phyloP scores from a whole-genome alignment of 495 filamentous ascomycete species.

The Clavariopsis aquatica region DNA sequence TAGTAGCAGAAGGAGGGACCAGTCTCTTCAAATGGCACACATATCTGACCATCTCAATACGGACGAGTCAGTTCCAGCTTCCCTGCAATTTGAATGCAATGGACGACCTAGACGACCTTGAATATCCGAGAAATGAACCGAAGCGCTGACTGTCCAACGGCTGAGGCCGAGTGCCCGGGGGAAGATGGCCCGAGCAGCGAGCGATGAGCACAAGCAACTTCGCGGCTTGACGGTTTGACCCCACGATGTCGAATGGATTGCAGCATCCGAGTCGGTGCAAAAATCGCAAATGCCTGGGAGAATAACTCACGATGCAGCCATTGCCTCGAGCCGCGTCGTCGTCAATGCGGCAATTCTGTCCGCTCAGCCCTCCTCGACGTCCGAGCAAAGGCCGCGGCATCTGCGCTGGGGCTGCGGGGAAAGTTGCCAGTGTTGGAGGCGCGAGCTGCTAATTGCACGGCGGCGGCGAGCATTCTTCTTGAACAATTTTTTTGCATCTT shows the following conservation, averaged over 20 bases:
- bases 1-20: background rate
- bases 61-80: too few species aligned
- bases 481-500: too few species aligned
- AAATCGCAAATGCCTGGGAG: background rate
- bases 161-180: background rate
- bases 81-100: background rate
- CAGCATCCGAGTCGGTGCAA: background rate
- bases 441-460: background rate
- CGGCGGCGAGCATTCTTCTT: background rate
- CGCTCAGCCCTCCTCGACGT: background rate
- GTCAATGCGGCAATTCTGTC: slow-evolving; percentile 5
- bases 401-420: background rate
- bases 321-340: background rate
- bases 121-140: background rate
- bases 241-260: background rate
- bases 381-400: slow-evolving; percentile 8
- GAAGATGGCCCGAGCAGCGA: background rate
- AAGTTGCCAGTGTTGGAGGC: background rate
- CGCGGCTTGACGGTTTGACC: background rate
- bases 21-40: too few species aligned
- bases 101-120: background rate
- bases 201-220: background rate
- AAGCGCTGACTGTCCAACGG: background rate
- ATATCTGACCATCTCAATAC: too few species aligned
- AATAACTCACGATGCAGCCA: background rate